A percentile compares a stretch with the other conserved stretches of the same genome.
phyloP scores from a whole-genome alignment of 345 rosid species.

The Populus simonii region DNA sequence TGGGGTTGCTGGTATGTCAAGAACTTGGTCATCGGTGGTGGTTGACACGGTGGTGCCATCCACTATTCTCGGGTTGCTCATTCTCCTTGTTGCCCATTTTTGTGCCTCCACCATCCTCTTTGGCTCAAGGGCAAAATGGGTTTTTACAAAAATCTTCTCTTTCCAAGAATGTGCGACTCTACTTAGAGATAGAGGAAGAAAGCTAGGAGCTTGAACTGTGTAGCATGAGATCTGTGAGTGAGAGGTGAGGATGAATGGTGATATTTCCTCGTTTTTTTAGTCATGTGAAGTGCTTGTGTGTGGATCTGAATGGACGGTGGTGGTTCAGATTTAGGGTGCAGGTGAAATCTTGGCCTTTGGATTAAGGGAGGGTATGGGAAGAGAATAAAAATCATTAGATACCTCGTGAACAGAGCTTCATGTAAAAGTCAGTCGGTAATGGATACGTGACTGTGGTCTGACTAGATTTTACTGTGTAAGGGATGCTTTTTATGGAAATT shows the following conservation, averaged over 20 bases:
- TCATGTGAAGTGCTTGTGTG: neutral
- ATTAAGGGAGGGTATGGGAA: conserved; percentile 23
- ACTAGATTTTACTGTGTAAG: neutral
- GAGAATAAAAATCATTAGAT: conserved; percentile 18
- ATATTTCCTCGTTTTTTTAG: neutral
- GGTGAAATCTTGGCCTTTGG: conserved; percentile 39
- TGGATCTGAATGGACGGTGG: conserved; percentile 52
- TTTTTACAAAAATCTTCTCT: neutral
- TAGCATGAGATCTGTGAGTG: conserved; percentile 5
- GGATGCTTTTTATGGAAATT: neutral
- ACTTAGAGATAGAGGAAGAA: neutral
- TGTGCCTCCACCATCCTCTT: conserved; percentile 85
- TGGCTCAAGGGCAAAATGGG: conserved; percentile 22
- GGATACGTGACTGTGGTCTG: conserved; percentile 14
- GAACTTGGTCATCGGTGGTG: conserved; percentile 31
- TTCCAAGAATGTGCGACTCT: neutral
- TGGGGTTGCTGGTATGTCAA: conserved; percentile 91
- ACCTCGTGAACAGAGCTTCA: conserved; percentile 19
- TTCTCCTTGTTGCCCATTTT: conserved; percentile 96
- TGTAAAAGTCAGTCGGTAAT: conserved; percentile 42
- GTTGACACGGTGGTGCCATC: conserved; percentile 28
- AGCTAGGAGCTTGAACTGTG: neutral
- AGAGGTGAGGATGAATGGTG: neutral
- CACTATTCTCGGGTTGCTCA: conserved; percentile 83
- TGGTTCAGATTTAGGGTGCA: conserved; percentile 47